Base-by-base conservation (phyloP, 139 green algal species). In the Desmodesmus armatus region DNA sequence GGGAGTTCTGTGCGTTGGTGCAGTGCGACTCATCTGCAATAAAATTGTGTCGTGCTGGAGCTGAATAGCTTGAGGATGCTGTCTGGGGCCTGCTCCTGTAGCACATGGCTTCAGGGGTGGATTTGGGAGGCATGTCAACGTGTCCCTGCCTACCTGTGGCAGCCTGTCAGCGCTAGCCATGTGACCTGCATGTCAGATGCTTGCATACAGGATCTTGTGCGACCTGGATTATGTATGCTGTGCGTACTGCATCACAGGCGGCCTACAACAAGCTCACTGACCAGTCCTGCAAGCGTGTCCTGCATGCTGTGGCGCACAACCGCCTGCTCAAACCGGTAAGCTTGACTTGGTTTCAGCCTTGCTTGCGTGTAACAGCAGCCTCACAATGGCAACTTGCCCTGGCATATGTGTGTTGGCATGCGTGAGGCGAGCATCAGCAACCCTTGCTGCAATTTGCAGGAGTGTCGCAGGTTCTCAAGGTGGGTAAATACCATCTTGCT, bases 261-360 rank as follows among this genome's bases (percentile, higher is more conserved):
- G 6, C 63, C 1, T 3, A 40, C n/a, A 67, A 77, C 65, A 85
- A 77, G 79, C 29, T 85, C 5, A 35, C 41, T 40, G 79, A 85
- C 44, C 79, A 85, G 63, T 25, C 79, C 13, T 78, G 69, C 63
- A 85, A 85, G 79, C 41, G 79, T 19, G 79, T 85, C 17, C 79
- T 85, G 41, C 44, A 75, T 7, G 62, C 40, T 19, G 43, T 75
- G 39, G 62, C n/a, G n/a, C 23, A 84, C 78, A 84, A 84, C 78
- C 29, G 60, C 3, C 78, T 55, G 23, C 11, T 72, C 4, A 27
- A 15, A 1, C 40, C 75, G 78, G 78, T 75, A 27, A 37, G 78
- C 39, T 2, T 2, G 1, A 11, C 29, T 9, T 21, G 47, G 47
- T 55, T 55, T 7, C 47, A 13, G 13, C 47, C 47, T 13, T 21